Base-by-base conservation (phyloP, 306 rosid species). In the Prunus padus region DNA sequence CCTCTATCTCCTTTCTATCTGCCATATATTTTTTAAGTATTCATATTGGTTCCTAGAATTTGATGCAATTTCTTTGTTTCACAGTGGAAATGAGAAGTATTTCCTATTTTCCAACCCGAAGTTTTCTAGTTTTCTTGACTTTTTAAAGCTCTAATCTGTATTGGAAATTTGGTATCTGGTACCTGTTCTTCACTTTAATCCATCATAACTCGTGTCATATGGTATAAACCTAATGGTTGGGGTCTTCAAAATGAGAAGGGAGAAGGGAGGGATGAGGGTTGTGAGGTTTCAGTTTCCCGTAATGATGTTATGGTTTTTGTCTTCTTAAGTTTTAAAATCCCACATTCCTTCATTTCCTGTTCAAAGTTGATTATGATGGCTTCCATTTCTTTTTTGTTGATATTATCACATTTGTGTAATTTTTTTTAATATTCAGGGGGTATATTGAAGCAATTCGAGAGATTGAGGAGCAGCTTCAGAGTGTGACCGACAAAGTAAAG, bases 371-470 rank as follows among this genome's bases (percentile, higher is more conserved):
- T 19, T 33, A 25, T 44, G 52, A 57, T 50, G 8, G 20, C 63
- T 77, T 71, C 70, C 44, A 14, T 62, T 80, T 23, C 14, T 25
- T 9, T 59, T 11, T 59, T 10, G 8, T 59, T 54, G 45, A 61
- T 42, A 12, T 67, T 63, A 30, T 46, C 44, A 26, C 42, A 4
- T 47, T 69, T 40, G 31, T 75, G 59, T 44, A 56, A 64, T 66
- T 61, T 68, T 52, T 52, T 72, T 28, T 28, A 0, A 76, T 78
- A 26, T 84, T 75, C 83, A 91, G 98, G 98, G 98, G 97, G 45
- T 95, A 95, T 81, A 86, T 95, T 75, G 90, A 95, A 82, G 92
- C 97, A 33, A 25, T 90, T 73, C 82, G 70, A 80, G 98, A 95
- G 89, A 82, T 95, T 67, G 98, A 92, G 84, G 86, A 79, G 84